Percentiles rank a stretch among this genome's conserved stretches.
These are phyloP conservation scores for Magnolia sinica DNA, from an alignment of 164 flowering plant species.

Conservation along the genomic window DNA sequence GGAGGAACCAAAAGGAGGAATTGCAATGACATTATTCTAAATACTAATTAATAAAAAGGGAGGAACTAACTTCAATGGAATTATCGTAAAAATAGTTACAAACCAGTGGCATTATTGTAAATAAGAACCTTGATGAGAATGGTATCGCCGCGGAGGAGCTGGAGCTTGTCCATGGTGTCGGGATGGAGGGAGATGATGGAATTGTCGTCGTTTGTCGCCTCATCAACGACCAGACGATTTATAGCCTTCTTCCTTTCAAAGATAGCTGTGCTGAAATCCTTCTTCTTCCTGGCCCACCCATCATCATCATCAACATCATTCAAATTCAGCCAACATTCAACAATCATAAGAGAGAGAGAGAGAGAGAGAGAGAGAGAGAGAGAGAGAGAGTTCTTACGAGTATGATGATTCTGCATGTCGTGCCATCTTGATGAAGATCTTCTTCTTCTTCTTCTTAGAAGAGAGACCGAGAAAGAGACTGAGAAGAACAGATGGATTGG, in stretches of 20 bases:
- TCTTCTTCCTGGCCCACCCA: slow-evolving; percentile 60
- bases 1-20: no score
- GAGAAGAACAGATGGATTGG: neutral
- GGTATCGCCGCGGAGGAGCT: slow-evolving; percentile 82
- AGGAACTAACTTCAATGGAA: no score
- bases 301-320: neutral
- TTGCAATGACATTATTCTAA: no score
- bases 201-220: slow-evolving; percentile 75
- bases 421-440: slow-evolving; percentile 26
- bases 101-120: neutral
- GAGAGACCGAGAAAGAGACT: neutral
- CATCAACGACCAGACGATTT: slow-evolving; percentile 74
- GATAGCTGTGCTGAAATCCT: slow-evolving; percentile 81
- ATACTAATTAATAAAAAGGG: no score
- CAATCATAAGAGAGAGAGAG: neutral
- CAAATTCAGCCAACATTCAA: neutral
- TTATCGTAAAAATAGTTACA: neutral
- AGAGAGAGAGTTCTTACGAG: slow-evolving; percentile 33
- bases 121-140: slow-evolving; percentile 60
- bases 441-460: no score
- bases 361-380: neutral
- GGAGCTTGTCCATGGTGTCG: slow-evolving; percentile 79
- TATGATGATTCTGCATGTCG: slow-evolving; percentile 62
- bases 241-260: slow-evolving; percentile 80
- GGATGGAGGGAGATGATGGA: slow-evolving; percentile 72